phyloP scores from a whole-genome alignment of 768 basidiomycete species.

The Suillus brevipes region DNA sequence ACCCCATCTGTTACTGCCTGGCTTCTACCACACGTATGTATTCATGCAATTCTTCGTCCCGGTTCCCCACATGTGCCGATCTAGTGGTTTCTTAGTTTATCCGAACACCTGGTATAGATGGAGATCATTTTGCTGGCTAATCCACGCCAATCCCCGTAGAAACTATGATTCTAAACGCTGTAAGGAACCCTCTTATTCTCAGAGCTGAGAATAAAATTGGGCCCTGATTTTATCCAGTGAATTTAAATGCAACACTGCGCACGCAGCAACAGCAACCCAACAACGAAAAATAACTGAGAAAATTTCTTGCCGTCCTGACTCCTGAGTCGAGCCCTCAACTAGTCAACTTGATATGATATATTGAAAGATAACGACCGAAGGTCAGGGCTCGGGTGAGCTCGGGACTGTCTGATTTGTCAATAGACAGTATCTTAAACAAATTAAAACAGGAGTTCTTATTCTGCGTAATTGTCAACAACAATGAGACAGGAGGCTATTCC shows the following conservation, averaged over 20 bases:
- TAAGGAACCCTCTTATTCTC: not conserved
- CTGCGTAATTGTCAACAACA: not conserved
- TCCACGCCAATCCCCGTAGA: not conserved
- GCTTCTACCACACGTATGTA: not conserved
- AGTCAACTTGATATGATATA: not conserved
- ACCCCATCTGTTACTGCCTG: not conserved
- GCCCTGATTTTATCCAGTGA: not conserved
- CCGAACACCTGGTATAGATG: not conserved
- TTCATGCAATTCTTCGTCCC: not conserved
- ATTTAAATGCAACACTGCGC: too few relatives aligned
- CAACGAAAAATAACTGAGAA: not conserved
- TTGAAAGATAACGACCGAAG: not conserved
- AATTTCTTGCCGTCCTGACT: too few relatives aligned
- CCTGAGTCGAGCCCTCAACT: too few relatives aligned
- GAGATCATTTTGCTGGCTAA: not conserved
- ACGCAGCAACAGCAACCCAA: not conserved
- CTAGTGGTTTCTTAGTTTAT: not conserved
- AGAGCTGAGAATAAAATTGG: not conserved
- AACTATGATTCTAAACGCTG: not conserved
- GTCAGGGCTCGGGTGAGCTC: not conserved
- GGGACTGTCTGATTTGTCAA: not conserved
- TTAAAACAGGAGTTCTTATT: not conserved
- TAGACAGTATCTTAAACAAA: too few relatives aligned
- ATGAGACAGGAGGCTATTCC: not conserved
- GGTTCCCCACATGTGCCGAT: not conserved